Conservation (phyloP, 805 yeast species). For the Ogataea minuta region DNA sequence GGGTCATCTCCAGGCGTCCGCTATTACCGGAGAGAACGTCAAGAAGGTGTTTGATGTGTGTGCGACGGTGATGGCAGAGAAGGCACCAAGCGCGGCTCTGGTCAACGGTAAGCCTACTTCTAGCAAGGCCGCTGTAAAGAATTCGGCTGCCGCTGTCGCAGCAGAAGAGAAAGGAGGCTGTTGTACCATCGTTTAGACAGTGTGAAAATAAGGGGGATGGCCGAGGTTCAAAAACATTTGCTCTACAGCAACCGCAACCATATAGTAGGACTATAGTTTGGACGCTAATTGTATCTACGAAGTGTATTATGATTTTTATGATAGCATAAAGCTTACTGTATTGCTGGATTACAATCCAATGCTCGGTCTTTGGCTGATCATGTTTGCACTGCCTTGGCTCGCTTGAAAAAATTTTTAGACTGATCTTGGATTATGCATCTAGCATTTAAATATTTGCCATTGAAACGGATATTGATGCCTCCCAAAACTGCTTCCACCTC, state of each 20-base stretch:
- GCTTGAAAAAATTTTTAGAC: constrained; percentile 5
- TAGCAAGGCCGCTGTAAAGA: neutral
- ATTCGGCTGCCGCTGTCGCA: constrained; percentile 1
- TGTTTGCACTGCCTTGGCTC: constrained; percentile 3
- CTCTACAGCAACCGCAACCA: no score
- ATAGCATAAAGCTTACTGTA: no score
- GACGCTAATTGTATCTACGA: constrained; percentile 3
- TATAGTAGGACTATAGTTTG: neutral
- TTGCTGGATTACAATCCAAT: constrained; percentile 2
- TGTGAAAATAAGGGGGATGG: neutral
- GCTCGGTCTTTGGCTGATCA: constrained; percentile 5
- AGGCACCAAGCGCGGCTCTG: constrained; percentile 4
- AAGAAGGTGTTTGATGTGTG: constrained; percentile 59
- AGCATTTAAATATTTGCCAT: constrained; percentile 1
- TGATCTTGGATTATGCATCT: constrained; percentile 2
- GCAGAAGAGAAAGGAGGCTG: constrained; percentile 9
- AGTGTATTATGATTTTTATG: neutral
- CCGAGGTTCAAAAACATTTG: no score
- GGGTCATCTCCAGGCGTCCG: constrained; percentile 73
- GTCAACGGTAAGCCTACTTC: constrained; percentile 3
- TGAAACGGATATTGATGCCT: constrained; percentile 8
- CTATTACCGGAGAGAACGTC: constrained; percentile 62
- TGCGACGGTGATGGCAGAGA: constrained; percentile 30
- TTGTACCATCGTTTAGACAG: constrained; percentile 14
- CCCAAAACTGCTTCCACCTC: constrained; percentile 2